Evolutionary conservation across 257 asterid species (phyloP).

Genomic region (Plectranthus barbatus): DNA sequence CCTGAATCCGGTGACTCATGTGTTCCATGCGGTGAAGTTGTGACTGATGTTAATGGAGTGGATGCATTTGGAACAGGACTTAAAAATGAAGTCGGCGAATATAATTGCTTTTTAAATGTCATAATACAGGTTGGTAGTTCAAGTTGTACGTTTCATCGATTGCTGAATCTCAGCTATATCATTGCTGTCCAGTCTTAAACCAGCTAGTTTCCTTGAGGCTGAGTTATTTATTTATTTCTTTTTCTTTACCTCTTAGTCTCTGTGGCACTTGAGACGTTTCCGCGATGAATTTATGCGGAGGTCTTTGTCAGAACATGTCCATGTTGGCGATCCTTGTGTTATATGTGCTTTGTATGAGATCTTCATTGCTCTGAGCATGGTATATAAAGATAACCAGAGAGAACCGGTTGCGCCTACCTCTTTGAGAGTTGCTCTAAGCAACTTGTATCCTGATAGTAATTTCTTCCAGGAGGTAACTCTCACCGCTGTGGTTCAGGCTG

Average conservation of each 20-base stretch:
- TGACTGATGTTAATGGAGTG: constrained; percentile 26
- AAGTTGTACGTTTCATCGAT: constrained; percentile 4
- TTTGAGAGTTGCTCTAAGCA: constrained; percentile 84
- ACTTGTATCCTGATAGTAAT: constrained; percentile 79
- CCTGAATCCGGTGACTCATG: constrained; percentile 31
- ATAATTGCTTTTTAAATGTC: constrained; percentile 93
- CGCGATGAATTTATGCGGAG: constrained; percentile 77
- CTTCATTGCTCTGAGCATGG: constrained; percentile 62
- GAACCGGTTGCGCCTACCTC: constrained; percentile 88
- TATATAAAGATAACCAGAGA: constrained; percentile 44
- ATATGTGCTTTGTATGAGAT: constrained; percentile 74
- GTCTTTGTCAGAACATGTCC: constrained; percentile 67
- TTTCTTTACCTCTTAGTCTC: constrained; percentile 41
- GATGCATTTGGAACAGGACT: constrained; percentile 82
- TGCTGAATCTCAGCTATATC: not conserved
- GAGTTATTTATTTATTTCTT: too few species aligned
- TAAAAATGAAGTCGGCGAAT: constrained; percentile 88
- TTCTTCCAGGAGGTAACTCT: constrained; percentile 84
- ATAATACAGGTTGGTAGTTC: constrained; percentile 74
- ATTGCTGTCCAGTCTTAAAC: not conserved
- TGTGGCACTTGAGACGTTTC: constrained; percentile 84
- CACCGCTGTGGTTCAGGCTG: not conserved
- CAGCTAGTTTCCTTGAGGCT: not conserved
- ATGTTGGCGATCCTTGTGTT: constrained; percentile 96
- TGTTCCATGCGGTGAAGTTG: constrained; percentile 24